A percentile compares a stretch with the other conserved stretches of the same genome.
Evolutionary conservation across 768 basidiomycete species (phyloP).

Genomic region (Trametes cinnabarina): DNA sequence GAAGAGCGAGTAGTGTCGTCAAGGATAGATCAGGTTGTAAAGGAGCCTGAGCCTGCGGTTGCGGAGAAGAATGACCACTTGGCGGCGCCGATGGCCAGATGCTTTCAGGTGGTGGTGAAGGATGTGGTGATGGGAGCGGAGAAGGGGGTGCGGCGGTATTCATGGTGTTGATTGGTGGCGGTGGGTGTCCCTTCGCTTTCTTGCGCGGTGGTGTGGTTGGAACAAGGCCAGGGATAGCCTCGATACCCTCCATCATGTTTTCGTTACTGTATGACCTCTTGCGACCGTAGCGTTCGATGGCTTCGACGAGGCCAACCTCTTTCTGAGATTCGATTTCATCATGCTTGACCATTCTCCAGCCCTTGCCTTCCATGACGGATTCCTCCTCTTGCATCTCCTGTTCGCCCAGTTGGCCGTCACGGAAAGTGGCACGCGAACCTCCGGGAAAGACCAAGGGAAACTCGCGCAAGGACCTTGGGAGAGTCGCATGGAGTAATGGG

Average conservation of each 20-base stretch:
- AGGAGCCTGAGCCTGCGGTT: conserved; percentile 49
- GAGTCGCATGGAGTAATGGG: conserved; percentile 69
- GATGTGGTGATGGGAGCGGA: conserved; percentile 81
- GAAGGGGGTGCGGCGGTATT: conserved; percentile 79
- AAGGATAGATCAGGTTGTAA: conserved; percentile 80
- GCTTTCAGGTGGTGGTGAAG: conserved; percentile 72
- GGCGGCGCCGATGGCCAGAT: conserved; percentile 83
- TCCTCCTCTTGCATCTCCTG: conserved; percentile 73
- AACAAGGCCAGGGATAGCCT: conserved; percentile 49
- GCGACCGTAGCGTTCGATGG: conserved; percentile 75
- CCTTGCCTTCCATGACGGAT: conserved; percentile 57
- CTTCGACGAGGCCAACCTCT: conserved; percentile 69
- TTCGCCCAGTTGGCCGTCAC: conserved; percentile 62
- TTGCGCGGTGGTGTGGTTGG: conserved; percentile 63
- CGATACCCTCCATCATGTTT: conserved; percentile 74
- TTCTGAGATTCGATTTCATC: conserved; percentile 54
- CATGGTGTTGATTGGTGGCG: conserved; percentile 61
- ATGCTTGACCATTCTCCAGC: conserved; percentile 74
- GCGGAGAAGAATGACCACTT: conserved; percentile 72
- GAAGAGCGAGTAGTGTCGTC: conserved; percentile 83
- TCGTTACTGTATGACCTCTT: conserved; percentile 55
- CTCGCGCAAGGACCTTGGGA: conserved; percentile 70
- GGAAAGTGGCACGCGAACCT: conserved; percentile 77
- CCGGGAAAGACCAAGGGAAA: conserved; percentile 82
- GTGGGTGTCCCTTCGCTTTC: conserved; percentile 63